These are phyloP conservation scores for Gaertneriomyces semiglobifer DNA, from an alignment of 192 early-diverging fungal genomes.

Conservation along the genomic window DNA sequence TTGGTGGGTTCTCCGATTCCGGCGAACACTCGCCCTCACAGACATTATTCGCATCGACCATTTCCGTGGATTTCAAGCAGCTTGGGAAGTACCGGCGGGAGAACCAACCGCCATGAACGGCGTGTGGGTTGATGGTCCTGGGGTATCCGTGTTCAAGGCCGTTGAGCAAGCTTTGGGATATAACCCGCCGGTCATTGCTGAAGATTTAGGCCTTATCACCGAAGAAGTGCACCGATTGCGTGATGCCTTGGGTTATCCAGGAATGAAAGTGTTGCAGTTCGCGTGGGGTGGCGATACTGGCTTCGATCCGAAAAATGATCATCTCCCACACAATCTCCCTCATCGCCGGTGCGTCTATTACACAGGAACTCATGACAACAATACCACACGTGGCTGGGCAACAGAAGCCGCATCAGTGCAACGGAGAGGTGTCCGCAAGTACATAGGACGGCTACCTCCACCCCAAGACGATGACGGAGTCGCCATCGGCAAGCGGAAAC, in stretches of 20 bases:
- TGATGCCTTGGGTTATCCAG: constrained; percentile 24
- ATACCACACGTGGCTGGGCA: constrained; percentile 23
- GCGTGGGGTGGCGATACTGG: constrained; percentile 18
- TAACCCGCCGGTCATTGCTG: constrained; percentile 23
- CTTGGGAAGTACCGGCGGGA: constrained; percentile 27
- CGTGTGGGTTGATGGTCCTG: constrained; percentile 26
- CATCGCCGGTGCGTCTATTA: constrained; percentile 21
- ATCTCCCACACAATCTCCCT: constrained; percentile 22
- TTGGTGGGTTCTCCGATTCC: constrained; percentile 23
- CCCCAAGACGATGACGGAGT: neutral
- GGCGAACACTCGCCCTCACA: constrained; percentile 12
- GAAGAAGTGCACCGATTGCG: constrained; percentile 14
- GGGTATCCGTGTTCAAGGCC: constrained; percentile 21
- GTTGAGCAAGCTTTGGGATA: constrained; percentile 16
- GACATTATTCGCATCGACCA: constrained; percentile 30
- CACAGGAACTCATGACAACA: constrained; percentile 30
- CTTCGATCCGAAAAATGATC: constrained; percentile 14
- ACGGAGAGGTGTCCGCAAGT: constrained; percentile 10
- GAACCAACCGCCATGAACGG: constrained; percentile 21
- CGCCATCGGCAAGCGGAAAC: neutral
- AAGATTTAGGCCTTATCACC: constrained; percentile 26
- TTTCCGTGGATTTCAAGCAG: constrained; percentile 28
- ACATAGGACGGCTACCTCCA: constrained; percentile 14
- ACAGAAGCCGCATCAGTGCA: constrained; percentile 8
- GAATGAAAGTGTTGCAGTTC: constrained; percentile 31